phyloP scores from a whole-genome alignment of 106 monocot genomes.

The Platanthera zijinensis region DNA sequence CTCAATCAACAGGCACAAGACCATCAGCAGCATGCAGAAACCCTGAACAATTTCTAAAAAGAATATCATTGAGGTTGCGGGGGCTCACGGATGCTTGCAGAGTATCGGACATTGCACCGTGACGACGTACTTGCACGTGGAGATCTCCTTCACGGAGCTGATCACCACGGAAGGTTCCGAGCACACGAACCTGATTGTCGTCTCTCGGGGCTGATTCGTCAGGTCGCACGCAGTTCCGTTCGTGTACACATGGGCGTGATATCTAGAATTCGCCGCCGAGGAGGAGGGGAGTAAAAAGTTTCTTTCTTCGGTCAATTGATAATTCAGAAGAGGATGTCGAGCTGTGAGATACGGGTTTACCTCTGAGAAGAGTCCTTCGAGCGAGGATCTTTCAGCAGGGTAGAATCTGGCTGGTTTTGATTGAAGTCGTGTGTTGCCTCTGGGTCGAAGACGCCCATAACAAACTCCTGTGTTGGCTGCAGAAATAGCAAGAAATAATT shows the following conservation, averaged over 20 bases:
- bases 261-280: conserved; percentile 23
- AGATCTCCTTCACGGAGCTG: conserved; percentile 81
- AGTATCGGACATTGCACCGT: conserved; percentile 66
- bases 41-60: not conserved
- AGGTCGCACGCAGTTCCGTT: conserved; percentile 91
- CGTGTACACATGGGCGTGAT: conserved; percentile 69
- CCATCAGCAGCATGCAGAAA: not conserved
- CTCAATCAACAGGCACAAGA: not conserved
- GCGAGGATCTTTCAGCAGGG: conserved; percentile 67
- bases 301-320: not conserved
- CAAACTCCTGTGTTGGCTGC: conserved; percentile 70
- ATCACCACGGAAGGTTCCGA: conserved; percentile 50
- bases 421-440: conserved; percentile 52
- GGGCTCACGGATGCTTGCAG: conserved; percentile 80
- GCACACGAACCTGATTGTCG: conserved; percentile 81
- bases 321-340: not conserved
- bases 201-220: conserved; percentile 66
- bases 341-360: conserved; percentile 15
- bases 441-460: conserved; percentile 56
- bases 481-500: not conserved
- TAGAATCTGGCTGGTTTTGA: conserved; percentile 52
- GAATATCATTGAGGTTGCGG: not conserved
- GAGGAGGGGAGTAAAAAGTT: not conserved
- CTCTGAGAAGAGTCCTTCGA: conserved; percentile 78
- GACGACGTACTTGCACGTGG: conserved; percentile 85